phyloP scores from a whole-genome alignment of 1,284 basidiomycete species.

The Phellopilus nigrolimitatus region DNA sequence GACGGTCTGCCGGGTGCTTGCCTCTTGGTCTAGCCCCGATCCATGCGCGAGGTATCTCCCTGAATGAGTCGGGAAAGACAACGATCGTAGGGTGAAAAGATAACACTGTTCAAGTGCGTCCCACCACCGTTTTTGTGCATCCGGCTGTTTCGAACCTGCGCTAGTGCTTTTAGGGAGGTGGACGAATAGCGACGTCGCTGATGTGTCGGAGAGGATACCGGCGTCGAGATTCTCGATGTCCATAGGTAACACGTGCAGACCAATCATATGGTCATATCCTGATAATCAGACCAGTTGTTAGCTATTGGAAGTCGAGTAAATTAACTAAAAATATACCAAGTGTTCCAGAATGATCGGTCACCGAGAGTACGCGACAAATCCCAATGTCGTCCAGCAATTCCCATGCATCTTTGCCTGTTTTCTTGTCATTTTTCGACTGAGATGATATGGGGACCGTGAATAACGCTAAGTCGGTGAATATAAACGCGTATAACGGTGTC shows the following conservation, averaged over 20 bases:
- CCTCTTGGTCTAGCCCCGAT: slow-evolving; percentile 31
- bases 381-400: slow-evolving; percentile 18
- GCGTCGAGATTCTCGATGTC: slow-evolving; percentile 38
- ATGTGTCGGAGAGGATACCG: slow-evolving; percentile 37
- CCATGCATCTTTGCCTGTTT: neutral
- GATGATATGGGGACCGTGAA: slow-evolving; percentile 30
- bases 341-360: slow-evolving; percentile 18
- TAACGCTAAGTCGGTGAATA: slow-evolving; percentile 51
- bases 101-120: slow-evolving; percentile 48
- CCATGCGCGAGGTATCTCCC: slow-evolving; percentile 31
- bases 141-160: slow-evolving; percentile 1
- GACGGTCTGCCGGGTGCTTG: slow-evolving; percentile 40
- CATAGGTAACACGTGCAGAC: slow-evolving; percentile 54
- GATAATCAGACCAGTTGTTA: neutral
- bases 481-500: slow-evolving; percentile 36
- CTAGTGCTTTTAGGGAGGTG: slow-evolving; percentile 17
- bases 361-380: slow-evolving; percentile 15
- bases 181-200: slow-evolving; percentile 24
- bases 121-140: slow-evolving; percentile 35
- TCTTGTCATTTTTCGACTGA: neutral
- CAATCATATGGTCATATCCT: slow-evolving; percentile 32
- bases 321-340: slow-evolving; percentile 11
- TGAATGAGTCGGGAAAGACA: slow-evolving; percentile 42
- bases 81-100: slow-evolving; percentile 45
- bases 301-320: neutral